Conservation (phyloP, 2,329 filamentous ascomycete species). For the Myriosclerotinia duriaeana region DNA sequence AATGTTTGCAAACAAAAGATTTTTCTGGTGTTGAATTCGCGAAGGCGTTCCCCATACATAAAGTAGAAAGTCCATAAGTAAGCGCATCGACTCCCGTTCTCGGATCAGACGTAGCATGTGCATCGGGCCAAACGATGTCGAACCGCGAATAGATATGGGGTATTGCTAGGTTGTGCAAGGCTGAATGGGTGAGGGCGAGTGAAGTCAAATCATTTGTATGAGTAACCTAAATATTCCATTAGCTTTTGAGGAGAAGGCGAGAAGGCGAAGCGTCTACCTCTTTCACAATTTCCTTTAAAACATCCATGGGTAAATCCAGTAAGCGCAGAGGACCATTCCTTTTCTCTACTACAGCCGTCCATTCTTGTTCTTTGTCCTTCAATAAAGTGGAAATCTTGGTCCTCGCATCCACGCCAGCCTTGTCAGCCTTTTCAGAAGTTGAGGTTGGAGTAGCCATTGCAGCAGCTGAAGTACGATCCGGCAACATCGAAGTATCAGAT, state of each 20-base stretch:
- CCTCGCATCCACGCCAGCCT: slow-evolving; percentile 33
- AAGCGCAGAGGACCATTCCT: slow-evolving; percentile 60
- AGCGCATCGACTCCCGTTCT: slow-evolving; percentile 76
- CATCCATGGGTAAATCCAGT: slow-evolving; percentile 74
- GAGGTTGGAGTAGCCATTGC: slow-evolving; percentile 25
- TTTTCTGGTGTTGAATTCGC: slow-evolving; percentile 28
- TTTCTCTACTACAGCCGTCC: slow-evolving; percentile 60
- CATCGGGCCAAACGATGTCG: slow-evolving; percentile 85
- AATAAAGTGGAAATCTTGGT: slow-evolving; percentile 46
- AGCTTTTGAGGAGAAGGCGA: slow-evolving; percentile 3
- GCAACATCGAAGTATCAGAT: slow-evolving; percentile 31
- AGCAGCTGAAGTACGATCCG: slow-evolving; percentile 26
- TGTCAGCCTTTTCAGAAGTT: slow-evolving; percentile 30
- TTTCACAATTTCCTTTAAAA: slow-evolving; percentile 75
- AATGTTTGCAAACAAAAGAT: slow-evolving; percentile 39
- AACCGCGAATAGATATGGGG: slow-evolving; percentile 82
- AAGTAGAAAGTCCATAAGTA: slow-evolving; percentile 76
- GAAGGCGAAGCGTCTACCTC: slow-evolving; percentile 54
- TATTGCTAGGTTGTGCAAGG: slow-evolving; percentile 71
- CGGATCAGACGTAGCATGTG: slow-evolving; percentile 60
- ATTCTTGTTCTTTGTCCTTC: slow-evolving; percentile 63
- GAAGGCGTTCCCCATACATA: slow-evolving; percentile 71
- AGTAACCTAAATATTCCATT: slow-evolving; percentile 56
- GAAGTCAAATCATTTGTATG: slow-evolving; percentile 81
- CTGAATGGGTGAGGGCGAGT: slow-evolving; percentile 74